A percentile compares a stretch with the other conserved stretches of the same genome.
These are phyloP conservation scores for Kwoniella shandongensis DNA, from an alignment of 768 basidiomycete species.

Conservation along the genomic window DNA sequence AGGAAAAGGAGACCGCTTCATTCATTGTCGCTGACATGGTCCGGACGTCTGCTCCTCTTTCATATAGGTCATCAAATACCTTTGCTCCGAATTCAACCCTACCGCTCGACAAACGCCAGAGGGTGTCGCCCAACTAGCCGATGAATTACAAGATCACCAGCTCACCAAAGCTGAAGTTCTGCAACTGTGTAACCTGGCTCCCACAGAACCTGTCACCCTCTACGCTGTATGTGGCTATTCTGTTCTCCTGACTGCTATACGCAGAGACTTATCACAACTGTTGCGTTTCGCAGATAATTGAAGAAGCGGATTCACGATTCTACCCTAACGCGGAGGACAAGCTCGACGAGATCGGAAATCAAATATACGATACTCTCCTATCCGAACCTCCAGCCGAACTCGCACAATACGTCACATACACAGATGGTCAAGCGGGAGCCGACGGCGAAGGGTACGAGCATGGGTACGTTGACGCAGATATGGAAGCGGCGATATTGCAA, in stretches of 20 bases:
- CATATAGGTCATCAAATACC: conserved; percentile 76
- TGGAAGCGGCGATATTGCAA: conserved; percentile 13
- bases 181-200: conserved; percentile 86
- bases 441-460: conserved; percentile 22
- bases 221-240: conserved; percentile 67
- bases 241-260: too few species aligned
- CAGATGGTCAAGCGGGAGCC: conserved; percentile 14
- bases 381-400: conserved; percentile 19
- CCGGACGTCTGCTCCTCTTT: too few species aligned
- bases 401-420: conserved; percentile 27
- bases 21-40: too few species aligned
- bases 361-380: conserved; percentile 55
- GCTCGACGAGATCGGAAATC: conserved; percentile 57
- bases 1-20: too few species aligned
- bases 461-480: conserved; percentile 8
- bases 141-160: conserved; percentile 65
- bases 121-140: conserved; percentile 67
- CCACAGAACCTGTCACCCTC: conserved; percentile 76
- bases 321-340: conserved; percentile 66
- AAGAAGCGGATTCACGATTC: conserved; percentile 83
- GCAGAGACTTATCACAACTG: neutral
- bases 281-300: conserved; percentile 68
- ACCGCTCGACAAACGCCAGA: conserved; percentile 65
- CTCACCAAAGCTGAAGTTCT: conserved; percentile 90
- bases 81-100: conserved; percentile 72